Evolutionary conservation across 495 filamentous ascomycete genomes (phyloP).

Genomic region (Hapsidospora chrysogenum): DNA sequence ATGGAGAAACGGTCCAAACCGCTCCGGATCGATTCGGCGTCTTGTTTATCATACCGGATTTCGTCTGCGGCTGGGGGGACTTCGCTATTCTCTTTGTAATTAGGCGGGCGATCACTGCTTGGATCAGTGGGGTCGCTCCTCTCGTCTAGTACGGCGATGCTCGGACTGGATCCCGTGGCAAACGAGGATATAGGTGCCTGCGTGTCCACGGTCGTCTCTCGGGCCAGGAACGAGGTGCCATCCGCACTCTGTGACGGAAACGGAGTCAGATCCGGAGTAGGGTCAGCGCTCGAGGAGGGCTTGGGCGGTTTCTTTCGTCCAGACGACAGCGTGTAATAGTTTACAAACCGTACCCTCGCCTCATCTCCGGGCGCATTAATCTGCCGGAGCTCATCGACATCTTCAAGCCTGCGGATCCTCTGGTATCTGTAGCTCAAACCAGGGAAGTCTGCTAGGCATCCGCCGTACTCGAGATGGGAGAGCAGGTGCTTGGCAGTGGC

Average conservation of each 20-base stretch:
- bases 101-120: too few relatives aligned
- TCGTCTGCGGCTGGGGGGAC: background rate
- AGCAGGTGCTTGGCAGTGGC: conserved; percentile 58
- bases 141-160: conserved; percentile 29
- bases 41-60: background rate
- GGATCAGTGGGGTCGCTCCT: too few relatives aligned
- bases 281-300: conserved; percentile 1
- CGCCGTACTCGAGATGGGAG: conserved; percentile 71
- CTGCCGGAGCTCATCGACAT: conserved; percentile 28
- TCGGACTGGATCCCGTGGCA: conserved; percentile 7
- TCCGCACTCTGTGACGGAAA: conserved; percentile 3
- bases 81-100: too few relatives aligned
- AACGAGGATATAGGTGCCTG: too few relatives aligned
- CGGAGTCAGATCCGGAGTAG: background rate
- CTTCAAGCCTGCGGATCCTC: conserved; percentile 49
- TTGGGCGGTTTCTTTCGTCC: conserved; percentile 27
- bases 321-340: conserved; percentile 80
- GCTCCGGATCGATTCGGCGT: background rate
- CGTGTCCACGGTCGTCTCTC: too few relatives aligned
- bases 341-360: conserved; percentile 54
- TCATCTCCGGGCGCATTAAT: conserved; percentile 3
- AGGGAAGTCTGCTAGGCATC: conserved; percentile 58
- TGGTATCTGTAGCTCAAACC: conserved; percentile 55
- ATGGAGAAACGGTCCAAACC: background rate
- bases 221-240: conserved; percentile 1